Conservation (phyloP, 78 protist species). For the Emiliania huxleyi region DNA sequence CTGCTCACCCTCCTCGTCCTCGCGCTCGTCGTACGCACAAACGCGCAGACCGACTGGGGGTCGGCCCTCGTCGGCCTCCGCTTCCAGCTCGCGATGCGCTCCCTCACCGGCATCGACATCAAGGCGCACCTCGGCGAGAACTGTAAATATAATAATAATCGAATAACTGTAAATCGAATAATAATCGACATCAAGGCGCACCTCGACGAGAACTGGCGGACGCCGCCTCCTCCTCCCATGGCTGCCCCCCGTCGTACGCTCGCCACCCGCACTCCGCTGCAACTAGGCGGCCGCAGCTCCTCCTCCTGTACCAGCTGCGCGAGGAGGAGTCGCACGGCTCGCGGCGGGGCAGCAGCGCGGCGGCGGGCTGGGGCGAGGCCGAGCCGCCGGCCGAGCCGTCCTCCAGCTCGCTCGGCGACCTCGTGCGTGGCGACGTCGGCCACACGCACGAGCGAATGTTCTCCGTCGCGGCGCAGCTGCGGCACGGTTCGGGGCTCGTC, state of each 20-base stretch:
- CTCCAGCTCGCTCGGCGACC: too few species aligned
- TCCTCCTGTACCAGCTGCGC: not conserved
- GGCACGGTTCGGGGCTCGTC: not conserved
- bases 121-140: not conserved
- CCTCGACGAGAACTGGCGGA: not conserved
- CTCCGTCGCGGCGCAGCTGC: not conserved
- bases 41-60: not conserved
- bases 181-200: not conserved
- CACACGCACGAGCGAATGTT: not conserved
- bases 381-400: too few species aligned
- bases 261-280: too few species aligned
- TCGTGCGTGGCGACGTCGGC: too few species aligned
- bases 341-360: too few species aligned
- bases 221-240: too few species aligned
- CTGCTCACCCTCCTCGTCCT: not conserved
- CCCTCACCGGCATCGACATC: slow-evolving; percentile 6
- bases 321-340: not conserved
- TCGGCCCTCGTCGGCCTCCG: not conserved
- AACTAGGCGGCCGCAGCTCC: slow-evolving; percentile 36
- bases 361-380: too few species aligned
- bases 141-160: too few species aligned
- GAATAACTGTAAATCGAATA: too few species aligned
- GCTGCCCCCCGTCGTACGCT: too few species aligned
- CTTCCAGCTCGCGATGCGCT: not conserved
- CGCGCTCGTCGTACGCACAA: not conserved